Conservation (phyloP, 169 alveolate genomes). For the Ichthyophthirius multifiliis region DNA sequence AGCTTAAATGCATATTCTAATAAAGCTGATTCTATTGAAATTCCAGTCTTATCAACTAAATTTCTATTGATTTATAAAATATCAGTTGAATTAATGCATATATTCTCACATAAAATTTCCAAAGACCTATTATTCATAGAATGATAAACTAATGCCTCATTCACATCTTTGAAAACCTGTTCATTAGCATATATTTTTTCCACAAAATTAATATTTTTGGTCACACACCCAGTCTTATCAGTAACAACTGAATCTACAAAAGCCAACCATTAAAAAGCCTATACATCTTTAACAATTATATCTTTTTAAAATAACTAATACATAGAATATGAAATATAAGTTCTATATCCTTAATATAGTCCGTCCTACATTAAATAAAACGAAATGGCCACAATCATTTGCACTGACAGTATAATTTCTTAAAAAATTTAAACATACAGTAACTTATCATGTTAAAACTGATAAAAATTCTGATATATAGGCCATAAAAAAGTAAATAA, state of each 20-base stretch:
- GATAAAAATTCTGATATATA: too few species aligned
- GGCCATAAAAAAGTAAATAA: too few species aligned
- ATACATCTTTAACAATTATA: background rate
- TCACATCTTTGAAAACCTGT: too few species aligned
- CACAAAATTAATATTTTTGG: background rate
- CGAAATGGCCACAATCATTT: background rate
- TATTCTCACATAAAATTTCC: background rate
- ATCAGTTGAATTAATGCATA: conserved; percentile 65
- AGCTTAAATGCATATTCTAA: conserved; percentile 57
- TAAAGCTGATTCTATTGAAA: conserved; percentile 82
- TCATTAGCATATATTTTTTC: background rate
- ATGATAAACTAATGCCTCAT: too few species aligned
- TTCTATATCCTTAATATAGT: background rate
- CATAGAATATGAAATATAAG: background rate
- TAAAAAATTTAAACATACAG: too few species aligned
- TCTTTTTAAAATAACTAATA: background rate
- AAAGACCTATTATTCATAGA: too few species aligned
- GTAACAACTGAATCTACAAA: background rate
- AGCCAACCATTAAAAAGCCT: background rate
- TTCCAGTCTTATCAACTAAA: conserved; percentile 49
- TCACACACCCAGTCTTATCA: background rate
- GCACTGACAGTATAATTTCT: background rate
- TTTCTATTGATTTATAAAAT: conserved; percentile 35
- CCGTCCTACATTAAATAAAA: background rate
- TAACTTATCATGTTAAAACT: too few species aligned